Percentiles rank a stretch among this genome's conserved stretches.
Evolutionary conservation across 2,329 filamentous ascomycete genomes (phyloP).

Genomic region (Thielaviopsis ethacetica): DNA sequence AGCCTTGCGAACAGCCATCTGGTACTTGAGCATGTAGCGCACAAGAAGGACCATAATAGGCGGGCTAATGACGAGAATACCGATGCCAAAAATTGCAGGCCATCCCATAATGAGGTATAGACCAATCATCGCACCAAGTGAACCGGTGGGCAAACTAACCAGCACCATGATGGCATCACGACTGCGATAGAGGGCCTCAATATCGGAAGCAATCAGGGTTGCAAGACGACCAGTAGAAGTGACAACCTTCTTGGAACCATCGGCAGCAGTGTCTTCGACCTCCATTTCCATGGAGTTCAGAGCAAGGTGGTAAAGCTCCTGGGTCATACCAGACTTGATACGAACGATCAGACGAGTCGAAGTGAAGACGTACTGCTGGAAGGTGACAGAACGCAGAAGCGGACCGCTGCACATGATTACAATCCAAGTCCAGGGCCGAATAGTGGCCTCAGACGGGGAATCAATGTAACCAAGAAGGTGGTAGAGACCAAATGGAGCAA

Average conservation of each 20-base stretch:
- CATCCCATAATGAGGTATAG: slow-evolving; percentile 40
- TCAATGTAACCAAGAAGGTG: slow-evolving; percentile 30
- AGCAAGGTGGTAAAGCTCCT: slow-evolving; percentile 40
- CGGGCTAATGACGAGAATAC: slow-evolving; percentile 28
- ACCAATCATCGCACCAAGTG: slow-evolving; percentile 30
- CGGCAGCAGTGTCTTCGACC: slow-evolving; percentile 23
- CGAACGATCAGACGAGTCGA: slow-evolving; percentile 35
- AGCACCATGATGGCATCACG: slow-evolving; percentile 33
- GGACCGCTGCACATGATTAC: slow-evolving; percentile 33
- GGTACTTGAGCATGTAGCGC: slow-evolving; percentile 31
- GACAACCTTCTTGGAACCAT: slow-evolving; percentile 16
- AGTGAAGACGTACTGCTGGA: slow-evolving; percentile 41
- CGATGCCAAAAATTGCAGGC: slow-evolving; percentile 35
- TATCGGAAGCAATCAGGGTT: slow-evolving; percentile 42
- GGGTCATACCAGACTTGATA: slow-evolving; percentile 38
- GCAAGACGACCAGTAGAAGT: slow-evolving; percentile 34
- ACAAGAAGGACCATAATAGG: slow-evolving; percentile 35
- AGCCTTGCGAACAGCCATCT: slow-evolving; percentile 35
- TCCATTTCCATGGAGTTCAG: slow-evolving; percentile 40
- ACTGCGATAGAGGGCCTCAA: slow-evolving; percentile 36
- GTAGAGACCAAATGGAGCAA: slow-evolving; percentile 38
- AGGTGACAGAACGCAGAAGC: slow-evolving; percentile 29
- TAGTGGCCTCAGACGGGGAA: slow-evolving; percentile 25
- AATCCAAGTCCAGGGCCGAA: slow-evolving; percentile 37
- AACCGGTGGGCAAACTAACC: slow-evolving; percentile 30